Conservation (phyloP, 805 yeast genomes). For the Cyberlindnera meyerae region DNA sequence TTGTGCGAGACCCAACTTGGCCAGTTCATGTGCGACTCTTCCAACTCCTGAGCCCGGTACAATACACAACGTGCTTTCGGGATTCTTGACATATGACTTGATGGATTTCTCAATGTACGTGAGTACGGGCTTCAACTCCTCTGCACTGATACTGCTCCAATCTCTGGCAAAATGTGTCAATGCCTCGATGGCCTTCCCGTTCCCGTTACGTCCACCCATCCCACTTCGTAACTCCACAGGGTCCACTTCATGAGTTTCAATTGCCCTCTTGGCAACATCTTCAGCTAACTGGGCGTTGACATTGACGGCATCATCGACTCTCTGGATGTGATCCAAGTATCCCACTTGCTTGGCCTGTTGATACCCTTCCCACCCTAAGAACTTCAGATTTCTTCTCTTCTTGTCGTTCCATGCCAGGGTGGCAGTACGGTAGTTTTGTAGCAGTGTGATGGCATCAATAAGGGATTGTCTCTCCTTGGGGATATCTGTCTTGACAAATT, state of each 20-base stretch:
- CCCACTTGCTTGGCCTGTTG: slow-evolving; percentile 46
- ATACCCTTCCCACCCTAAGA: slow-evolving; percentile 55
- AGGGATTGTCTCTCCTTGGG: slow-evolving; percentile 24
- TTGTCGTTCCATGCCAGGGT: slow-evolving; percentile 42
- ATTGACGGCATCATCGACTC: slow-evolving; percentile 42
- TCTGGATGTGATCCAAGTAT: slow-evolving; percentile 46
- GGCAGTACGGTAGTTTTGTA: slow-evolving; percentile 38
- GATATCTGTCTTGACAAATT: slow-evolving; percentile 20
- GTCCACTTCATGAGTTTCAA: slow-evolving; percentile 33
- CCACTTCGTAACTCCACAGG: slow-evolving; percentile 39
- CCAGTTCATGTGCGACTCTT: slow-evolving; percentile 61
- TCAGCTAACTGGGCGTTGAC: slow-evolving; percentile 45
- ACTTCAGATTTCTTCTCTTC: slow-evolving; percentile 37
- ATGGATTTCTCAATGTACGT: slow-evolving; percentile 46
- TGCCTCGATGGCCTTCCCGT: slow-evolving; percentile 56
- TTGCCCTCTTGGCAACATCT: slow-evolving; percentile 38
- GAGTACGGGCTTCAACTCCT: slow-evolving; percentile 50
- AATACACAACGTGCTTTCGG: slow-evolving; percentile 45
- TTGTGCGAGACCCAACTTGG: slow-evolving; percentile 33
- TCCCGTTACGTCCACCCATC: slow-evolving; percentile 15
- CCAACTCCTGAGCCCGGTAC: slow-evolving; percentile 92
- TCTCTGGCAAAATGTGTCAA: slow-evolving; percentile 77
- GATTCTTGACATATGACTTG: slow-evolving; percentile 26
- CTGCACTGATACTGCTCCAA: slow-evolving; percentile 55
- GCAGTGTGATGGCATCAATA: slow-evolving; percentile 39